Evolutionary conservation across 352 stramenopile species (phyloP).

Genomic region (Globisporangium emineosum): DNA sequence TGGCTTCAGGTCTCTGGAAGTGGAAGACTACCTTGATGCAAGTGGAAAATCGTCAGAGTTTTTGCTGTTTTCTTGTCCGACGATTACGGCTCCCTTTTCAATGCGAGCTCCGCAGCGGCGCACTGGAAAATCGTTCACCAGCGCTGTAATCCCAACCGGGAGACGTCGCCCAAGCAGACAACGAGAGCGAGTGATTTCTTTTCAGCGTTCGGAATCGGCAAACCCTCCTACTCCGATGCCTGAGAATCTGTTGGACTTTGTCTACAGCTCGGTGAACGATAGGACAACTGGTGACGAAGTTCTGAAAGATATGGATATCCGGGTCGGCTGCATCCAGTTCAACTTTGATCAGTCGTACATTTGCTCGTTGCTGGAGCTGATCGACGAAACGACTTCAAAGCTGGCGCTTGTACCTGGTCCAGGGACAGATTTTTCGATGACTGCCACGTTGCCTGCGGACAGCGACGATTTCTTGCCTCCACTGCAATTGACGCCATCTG

Average conservation of each 20-base stretch:
- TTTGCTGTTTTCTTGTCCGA: conserved; percentile 77
- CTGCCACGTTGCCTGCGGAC: conserved; percentile 15
- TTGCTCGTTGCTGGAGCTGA: conserved; percentile 68
- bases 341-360: conserved; percentile 86
- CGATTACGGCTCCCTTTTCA: conserved; percentile 62
- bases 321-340: conserved; percentile 73
- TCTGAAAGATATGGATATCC: conserved; percentile 58
- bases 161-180: conserved; percentile 36
- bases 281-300: conserved; percentile 52
- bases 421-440: conserved; percentile 14
- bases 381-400: conserved; percentile 66
- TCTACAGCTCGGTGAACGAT: conserved; percentile 56
- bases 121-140: conserved; percentile 25
- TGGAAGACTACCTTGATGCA: conserved; percentile 71
- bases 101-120: conserved; percentile 49
- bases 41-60: conserved; percentile 65
- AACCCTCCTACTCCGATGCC: conserved; percentile 20
- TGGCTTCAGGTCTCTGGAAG: conserved; percentile 66
- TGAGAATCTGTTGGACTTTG: conserved; percentile 65
- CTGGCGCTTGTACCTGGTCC: conserved; percentile 29
- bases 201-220: conserved; percentile 30
- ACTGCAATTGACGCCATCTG: conserved; percentile 55
- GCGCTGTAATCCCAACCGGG: conserved; percentile 19
- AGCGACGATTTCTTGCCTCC: conserved; percentile 40
- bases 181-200: conserved; percentile 65